Conservation (phyloP, 108 stramenopile genomes). For the Conticribra guillardii region DNA sequence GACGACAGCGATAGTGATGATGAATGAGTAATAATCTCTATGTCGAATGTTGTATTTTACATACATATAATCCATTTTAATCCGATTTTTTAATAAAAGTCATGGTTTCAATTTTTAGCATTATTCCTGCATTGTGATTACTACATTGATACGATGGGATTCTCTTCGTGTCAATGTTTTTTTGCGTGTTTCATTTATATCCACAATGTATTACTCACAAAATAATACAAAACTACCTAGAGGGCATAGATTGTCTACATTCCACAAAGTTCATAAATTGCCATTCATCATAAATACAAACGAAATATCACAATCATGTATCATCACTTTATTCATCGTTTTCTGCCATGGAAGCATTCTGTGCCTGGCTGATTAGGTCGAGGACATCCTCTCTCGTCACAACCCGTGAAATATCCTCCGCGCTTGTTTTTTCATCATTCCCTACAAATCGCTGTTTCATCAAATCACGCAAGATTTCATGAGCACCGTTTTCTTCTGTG, state of each 20-base stretch:
- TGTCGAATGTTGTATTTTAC: neutral
- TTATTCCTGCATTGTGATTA: too few relatives aligned
- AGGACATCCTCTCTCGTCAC: conserved; percentile 27
- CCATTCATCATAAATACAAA: neutral
- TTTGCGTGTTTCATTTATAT: too few relatives aligned
- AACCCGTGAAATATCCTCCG: conserved; percentile 10
- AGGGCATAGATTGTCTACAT: too few relatives aligned
- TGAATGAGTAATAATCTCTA: neutral
- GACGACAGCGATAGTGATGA: neutral
- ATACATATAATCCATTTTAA: neutral
- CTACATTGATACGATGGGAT: too few relatives aligned
- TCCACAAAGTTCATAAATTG: neutral
- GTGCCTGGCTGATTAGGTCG: conserved; percentile 23
- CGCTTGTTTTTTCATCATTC: conserved; percentile 5
- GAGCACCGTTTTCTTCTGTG: conserved; percentile 65
- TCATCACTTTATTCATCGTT: neutral
- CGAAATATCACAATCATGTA: neutral
- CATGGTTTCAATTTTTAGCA: neutral
- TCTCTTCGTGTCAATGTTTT: too few relatives aligned
- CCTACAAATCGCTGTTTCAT: conserved; percentile 67
- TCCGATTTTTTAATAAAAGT: neutral
- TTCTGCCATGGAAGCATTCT: neutral
- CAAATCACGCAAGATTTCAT: conserved; percentile 76
- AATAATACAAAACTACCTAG: too few relatives aligned
- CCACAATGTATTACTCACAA: too few relatives aligned